Base-by-base conservation (phyloP, 2,329 filamentous ascomycete species). In the Ilyonectria sp. region DNA sequence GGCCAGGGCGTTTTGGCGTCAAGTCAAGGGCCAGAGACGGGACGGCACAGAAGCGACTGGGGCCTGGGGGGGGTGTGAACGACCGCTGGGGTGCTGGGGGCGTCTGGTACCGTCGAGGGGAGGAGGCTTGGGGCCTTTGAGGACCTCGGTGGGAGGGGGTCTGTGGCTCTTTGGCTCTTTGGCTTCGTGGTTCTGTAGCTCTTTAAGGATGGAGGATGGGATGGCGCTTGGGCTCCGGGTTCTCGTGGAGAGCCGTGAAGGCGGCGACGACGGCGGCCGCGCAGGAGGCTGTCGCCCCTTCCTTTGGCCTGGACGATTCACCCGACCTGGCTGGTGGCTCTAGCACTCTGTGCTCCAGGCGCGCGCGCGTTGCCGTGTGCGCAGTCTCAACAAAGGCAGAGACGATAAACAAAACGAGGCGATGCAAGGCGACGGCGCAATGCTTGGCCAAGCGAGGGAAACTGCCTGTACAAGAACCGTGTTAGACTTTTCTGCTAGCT, bases 401-500 rank as follows among this genome's bases (percentile, higher is more conserved):
- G 40, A 19, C 52, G 43, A 35, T 26, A 58, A 21, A 33, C n/a
- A 49, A n/a, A 17, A 23, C 54, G 21, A 50, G 29, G n/a, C 49
- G 35, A 53, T 49, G 7, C 53, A 35, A 43, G 19, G 58, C 43
- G 52, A 37, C 43, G 52, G 31, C 29, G 43, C 47, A 57, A 50
- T 37, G 43, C 44, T 19, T 59, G 44, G 49, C 49, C 63, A 59
- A 55, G 35, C 47, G 55, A 65, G 44, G 40, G n/a, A 63, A 63
- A 37, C 58, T 63, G 59, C 61, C 66, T 68, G 52, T 29, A 60
- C 56, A 68, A 67, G 63, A 58, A 29, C 35, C 49, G 59, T 61
- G 62, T 73, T 71, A 63, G 65, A 71, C 63, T 69, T 66, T 69
- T 66, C 44, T 67, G 47, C 65, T 60, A 49, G 21, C 33, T 68